Evolutionary conservation across 73 alveolate genomes (phyloP).

Genomic region (Paramecium caudatum): DNA sequence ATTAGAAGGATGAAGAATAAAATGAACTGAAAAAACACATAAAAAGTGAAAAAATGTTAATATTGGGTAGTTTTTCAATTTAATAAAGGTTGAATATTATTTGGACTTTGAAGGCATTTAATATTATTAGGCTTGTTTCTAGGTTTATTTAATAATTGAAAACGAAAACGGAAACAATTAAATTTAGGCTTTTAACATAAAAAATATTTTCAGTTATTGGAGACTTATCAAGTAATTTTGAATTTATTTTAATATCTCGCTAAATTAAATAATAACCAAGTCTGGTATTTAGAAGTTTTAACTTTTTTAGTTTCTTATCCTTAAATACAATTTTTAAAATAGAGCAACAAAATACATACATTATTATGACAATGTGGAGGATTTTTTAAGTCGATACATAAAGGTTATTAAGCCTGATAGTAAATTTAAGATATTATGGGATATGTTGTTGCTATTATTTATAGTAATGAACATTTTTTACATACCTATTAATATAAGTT

Average conservation of each 20-base stretch:
- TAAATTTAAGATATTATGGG: conserved; percentile 45
- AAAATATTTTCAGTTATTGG: conserved; percentile 25
- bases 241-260: neutral
- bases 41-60: neutral
- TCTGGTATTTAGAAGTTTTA: neutral
- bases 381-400: neutral
- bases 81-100: neutral
- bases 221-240: conserved; percentile 57
- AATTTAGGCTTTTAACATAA: conserved; percentile 32
- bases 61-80: neutral
- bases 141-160: conserved; percentile 46
- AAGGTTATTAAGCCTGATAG: conserved; percentile 43
- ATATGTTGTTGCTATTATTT: neutral
- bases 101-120: conserved; percentile 17
- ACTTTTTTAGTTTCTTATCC: neutral
- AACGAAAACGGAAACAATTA: conserved; percentile 61
- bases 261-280: conserved; percentile 61
- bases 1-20: too few relatives aligned
- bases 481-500: conserved; percentile 38
- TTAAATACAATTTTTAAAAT: conserved; percentile 7
- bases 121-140: conserved; percentile 26
- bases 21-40: too few relatives aligned
- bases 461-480: conserved; percentile 44
- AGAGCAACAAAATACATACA: conserved; percentile 18
- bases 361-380: neutral